Conservation (phyloP, 441 rosid genomes). For the Populus hybrid region DNA sequence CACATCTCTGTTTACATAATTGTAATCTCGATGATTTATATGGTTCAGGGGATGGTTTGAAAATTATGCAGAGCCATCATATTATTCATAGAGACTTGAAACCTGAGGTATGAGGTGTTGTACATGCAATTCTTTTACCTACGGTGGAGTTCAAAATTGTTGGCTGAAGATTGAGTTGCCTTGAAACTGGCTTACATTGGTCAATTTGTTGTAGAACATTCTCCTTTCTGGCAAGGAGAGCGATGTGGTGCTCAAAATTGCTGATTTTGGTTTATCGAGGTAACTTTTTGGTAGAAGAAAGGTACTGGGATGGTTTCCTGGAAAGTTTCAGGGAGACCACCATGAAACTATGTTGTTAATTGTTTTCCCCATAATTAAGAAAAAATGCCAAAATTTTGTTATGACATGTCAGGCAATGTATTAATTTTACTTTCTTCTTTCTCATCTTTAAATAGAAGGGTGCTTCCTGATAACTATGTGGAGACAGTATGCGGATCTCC, state of each 20-base stretch:
- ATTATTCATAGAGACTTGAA: slow-evolving; percentile 63
- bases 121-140: not conserved
- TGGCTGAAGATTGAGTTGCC: not conserved
- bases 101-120: slow-evolving; percentile 44
- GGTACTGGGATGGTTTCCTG: not conserved
- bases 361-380: not conserved
- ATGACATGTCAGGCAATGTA: not conserved
- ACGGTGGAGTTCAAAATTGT: not conserved
- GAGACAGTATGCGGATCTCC: too few species aligned
- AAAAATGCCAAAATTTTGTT: not conserved
- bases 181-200: slow-evolving; percentile 8
- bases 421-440: not conserved
- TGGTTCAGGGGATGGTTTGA: slow-evolving; percentile 56
- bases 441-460: too few species aligned
- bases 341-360: not conserved
- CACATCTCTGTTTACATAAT: not conserved
- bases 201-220: slow-evolving; percentile 48
- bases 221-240: slow-evolving; percentile 40
- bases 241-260: slow-evolving; percentile 54
- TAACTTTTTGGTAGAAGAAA: slow-evolving; percentile 13
- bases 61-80: slow-evolving; percentile 46
- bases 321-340: not conserved
- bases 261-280: slow-evolving; percentile 77
- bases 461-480: too few species aligned
- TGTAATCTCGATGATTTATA: not conserved